These are phyloP conservation scores for Malassezia furfur DNA, from an alignment of 1,284 basidiomycete species.

Conservation along the genomic window DNA sequence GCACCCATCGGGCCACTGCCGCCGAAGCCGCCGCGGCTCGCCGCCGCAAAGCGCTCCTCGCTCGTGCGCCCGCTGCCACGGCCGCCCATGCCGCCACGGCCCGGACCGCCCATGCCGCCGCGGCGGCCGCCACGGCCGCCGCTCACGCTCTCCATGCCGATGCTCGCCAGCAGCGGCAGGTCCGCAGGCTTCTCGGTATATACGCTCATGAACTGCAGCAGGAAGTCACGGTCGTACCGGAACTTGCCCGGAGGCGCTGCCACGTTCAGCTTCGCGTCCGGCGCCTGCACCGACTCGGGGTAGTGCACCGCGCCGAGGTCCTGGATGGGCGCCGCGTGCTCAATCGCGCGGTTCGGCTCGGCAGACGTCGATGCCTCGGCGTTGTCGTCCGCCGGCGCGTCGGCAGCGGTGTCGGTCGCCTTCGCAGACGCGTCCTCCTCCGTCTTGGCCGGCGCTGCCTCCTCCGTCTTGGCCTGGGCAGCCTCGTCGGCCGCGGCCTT, in stretches of 20 bases:
- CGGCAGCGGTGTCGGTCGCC: slow-evolving; percentile 12
- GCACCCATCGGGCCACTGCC: slow-evolving; percentile 35
- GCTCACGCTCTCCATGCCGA: slow-evolving; percentile 57
- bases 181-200: slow-evolving; percentile 89
- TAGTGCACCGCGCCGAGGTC: slow-evolving; percentile 71
- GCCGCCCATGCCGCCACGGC: slow-evolving; percentile 35
- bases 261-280: slow-evolving; percentile 72
- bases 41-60: slow-evolving; percentile 45
- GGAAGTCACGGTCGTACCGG: slow-evolving; percentile 94
- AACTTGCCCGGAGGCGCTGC: slow-evolving; percentile 76
- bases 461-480: slow-evolving; percentile 1
- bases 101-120: slow-evolving; percentile 28
- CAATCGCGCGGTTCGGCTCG: slow-evolving; percentile 40
- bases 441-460: slow-evolving; percentile 1
- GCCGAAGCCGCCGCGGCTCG: slow-evolving; percentile 33
- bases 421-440: neutral
- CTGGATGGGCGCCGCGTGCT: slow-evolving; percentile 59
- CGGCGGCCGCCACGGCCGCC: slow-evolving; percentile 29
- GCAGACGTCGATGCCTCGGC: neutral
- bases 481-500: slow-evolving; percentile 6
- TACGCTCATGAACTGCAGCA: slow-evolving; percentile 89
- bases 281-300: slow-evolving; percentile 73
- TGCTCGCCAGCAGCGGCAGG: slow-evolving; percentile 77
- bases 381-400: slow-evolving; percentile 10
- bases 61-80: slow-evolving; percentile 35